These are phyloP conservation scores for Termitomyces sp. DNA, from an alignment of 768 basidiomycete species.

Conservation along the genomic window DNA sequence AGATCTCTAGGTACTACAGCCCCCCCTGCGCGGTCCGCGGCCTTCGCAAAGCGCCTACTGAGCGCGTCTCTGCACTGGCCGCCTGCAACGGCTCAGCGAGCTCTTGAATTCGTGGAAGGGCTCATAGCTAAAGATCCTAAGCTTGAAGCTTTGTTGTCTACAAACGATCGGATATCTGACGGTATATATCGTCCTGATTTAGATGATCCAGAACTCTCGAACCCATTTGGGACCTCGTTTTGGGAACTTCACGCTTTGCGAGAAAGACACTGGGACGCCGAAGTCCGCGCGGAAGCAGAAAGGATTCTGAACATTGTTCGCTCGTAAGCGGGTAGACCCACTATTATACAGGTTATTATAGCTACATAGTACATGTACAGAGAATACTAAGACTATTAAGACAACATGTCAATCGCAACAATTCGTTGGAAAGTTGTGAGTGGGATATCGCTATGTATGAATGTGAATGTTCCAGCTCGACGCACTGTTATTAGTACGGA, in stretches of 20 bases:
- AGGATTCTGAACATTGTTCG: constrained; percentile 45
- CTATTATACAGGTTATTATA: constrained; percentile 17
- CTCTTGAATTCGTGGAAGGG: constrained; percentile 67
- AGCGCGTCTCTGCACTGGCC: constrained; percentile 81
- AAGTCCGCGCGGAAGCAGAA: constrained; percentile 62
- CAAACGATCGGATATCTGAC: constrained; percentile 80
- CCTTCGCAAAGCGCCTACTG: constrained; percentile 92
- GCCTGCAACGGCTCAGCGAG: constrained; percentile 52
- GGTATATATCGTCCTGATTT: constrained; percentile 83
- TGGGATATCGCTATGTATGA: background rate
- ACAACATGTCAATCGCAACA: constrained; percentile 2
- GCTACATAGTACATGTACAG: constrained; percentile 12
- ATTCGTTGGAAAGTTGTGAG: background rate
- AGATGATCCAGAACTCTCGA: constrained; percentile 82
- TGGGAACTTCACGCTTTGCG: constrained; percentile 76
- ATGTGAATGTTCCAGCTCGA: constrained; percentile 5
- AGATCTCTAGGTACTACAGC: constrained; percentile 47
- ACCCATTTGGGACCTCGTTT: constrained; percentile 79
- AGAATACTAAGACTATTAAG: constrained; percentile 5
- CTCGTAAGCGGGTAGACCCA: constrained; percentile 20
- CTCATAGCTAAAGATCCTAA: constrained; percentile 74
- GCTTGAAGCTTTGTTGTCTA: constrained; percentile 79
- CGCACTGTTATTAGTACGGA: constrained; percentile 1
- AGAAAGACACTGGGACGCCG: constrained; percentile 56
- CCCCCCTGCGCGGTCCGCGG: constrained; percentile 75